Evolutionary conservation across 495 filamentous ascomycete genomes (phyloP), one percentile per base, ranked within the genome.

Genomic region (Hypoxylon trugodes): DNA sequence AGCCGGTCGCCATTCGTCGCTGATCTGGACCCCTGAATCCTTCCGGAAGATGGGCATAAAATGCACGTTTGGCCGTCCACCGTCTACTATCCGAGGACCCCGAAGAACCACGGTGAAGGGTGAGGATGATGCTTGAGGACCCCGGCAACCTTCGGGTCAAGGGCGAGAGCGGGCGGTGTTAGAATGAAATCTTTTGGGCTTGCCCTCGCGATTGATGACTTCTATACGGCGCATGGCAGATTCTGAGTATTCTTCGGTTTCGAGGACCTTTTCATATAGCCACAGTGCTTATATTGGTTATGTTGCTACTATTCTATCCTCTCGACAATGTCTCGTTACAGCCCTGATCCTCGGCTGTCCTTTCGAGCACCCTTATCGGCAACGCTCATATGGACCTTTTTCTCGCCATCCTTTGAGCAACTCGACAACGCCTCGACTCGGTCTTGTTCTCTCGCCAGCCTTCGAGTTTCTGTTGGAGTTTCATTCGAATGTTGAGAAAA

Each of bases 51-150:
- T 18, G 35, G 59, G 59, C 33, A 38, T 56, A 62, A 56, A 58
- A 53, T 48, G 41, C 56, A 48, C 18, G 55, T 41, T 2, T 66
- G 57, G 63, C 63, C 63, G 63, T 57, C 63, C 45, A 61, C 56
- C 63, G 42, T 25, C 47, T 56, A 12, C n/a, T 16, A 18, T 12
- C n/a, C 13, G 2, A 38, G 6, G 60, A 56, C 22, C 51, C 63
- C 35, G 43, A 61, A 32, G 58, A 61, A 67, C 43, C 50, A 16
- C 13, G 50, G 58, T 30, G 51, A 65, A 56, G 37, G 63, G 38
- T 6, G 41, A 61, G 57, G 61, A 51, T 47, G 9, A 38, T 16
- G 36, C 8, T 8, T 8, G 8, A 49, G 2, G 58, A 53, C 12
- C 42, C 62, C 26, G 47, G 55, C 25, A 49, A 60, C 28, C 19